phyloP scores from a whole-genome alignment of 768 basidiomycete species.

The Psilocybe cubensis region DNA sequence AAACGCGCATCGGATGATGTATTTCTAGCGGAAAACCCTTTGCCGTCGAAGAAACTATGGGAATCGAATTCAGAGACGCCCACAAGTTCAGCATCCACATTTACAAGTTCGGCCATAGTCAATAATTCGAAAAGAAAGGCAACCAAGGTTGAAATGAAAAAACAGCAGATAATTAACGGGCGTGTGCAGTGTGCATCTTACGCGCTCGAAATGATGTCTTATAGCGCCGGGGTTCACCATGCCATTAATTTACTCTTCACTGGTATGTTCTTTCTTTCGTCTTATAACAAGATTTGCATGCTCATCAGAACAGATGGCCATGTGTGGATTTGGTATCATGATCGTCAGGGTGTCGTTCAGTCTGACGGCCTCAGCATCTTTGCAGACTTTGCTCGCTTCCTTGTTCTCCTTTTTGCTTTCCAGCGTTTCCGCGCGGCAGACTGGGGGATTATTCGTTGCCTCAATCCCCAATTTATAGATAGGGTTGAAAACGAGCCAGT shows the following conservation, averaged over 20 bases:
- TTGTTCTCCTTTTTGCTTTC: constrained; percentile 27
- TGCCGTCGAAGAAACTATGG: not conserved
- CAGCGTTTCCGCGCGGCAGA: constrained; percentile 25
- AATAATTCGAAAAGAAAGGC: not conserved
- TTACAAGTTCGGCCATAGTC: not conserved
- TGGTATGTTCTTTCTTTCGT: constrained; percentile 8
- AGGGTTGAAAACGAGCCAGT: not conserved
- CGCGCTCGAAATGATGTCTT: constrained; percentile 14
- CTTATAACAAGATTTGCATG: not conserved
- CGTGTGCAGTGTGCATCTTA: constrained; percentile 11
- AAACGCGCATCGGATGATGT: not conserved
- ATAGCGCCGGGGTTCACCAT: constrained; percentile 10
- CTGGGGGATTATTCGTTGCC: constrained; percentile 23
- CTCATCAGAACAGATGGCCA: constrained; percentile 16
- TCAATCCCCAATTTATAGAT: constrained; percentile 6
- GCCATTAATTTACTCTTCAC: constrained; percentile 13
- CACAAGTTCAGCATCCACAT: not conserved
- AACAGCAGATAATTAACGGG: not conserved
- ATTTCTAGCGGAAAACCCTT: not conserved
- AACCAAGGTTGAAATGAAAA: not conserved
- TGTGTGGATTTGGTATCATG: constrained; percentile 28
- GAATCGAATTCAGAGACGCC: not conserved
- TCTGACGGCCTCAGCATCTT: constrained; percentile 27
- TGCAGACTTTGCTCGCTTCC: constrained; percentile 24
- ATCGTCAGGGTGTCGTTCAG: constrained; percentile 27